Base-by-base conservation (phyloP, 2,329 filamentous ascomycete genomes). In the Sporothrix mexicana region DNA sequence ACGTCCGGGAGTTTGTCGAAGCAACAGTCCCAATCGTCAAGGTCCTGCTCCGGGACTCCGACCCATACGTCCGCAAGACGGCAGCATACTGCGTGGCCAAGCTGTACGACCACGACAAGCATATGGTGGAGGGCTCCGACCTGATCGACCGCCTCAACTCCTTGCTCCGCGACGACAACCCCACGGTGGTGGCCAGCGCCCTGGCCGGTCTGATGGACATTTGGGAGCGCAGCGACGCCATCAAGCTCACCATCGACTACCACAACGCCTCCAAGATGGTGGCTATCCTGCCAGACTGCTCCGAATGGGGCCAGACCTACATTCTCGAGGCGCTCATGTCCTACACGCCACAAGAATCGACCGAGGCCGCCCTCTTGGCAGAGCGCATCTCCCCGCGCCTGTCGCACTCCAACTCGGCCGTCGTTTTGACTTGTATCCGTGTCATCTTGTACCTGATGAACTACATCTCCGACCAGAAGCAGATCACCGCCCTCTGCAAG, bases 221-320 rank as follows among this genome's bases (percentile, higher is more conserved):
- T 68, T 99, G 96, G 96, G 96, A 98, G 81, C 88, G 95, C 73
- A 98, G 95, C 80, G 95, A 98, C 81, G 94, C 93, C 73, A 99
- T 99, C 82, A 98, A 97, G 81, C 90, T 99, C 75, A 98, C 96
- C 3, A 98, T 99, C 78, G 96, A 99, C 83, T 98, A 99, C 80
- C 90, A 90, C 75, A 99, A 97, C 82, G 96, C 96, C 36, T 98
- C 95, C 69, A 99, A 99, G 84, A 96, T 99, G 86, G 94, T 98
- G 49, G 94, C 96, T 59, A 98, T 99, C 74, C 83, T 99, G 30
- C 92, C 96, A 1, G 96, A 99, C 80, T 98, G 96, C 83, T 98
- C 96, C 20, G 96, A 99, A 87, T 99, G 96, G 96, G 95, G 96
- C 57, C 96, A 99, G 84, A 98, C 95, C 25, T 99, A 99, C 81